Conservation (phyloP, 495 filamentous ascomycete species). For the Patellaria atrata region DNA sequence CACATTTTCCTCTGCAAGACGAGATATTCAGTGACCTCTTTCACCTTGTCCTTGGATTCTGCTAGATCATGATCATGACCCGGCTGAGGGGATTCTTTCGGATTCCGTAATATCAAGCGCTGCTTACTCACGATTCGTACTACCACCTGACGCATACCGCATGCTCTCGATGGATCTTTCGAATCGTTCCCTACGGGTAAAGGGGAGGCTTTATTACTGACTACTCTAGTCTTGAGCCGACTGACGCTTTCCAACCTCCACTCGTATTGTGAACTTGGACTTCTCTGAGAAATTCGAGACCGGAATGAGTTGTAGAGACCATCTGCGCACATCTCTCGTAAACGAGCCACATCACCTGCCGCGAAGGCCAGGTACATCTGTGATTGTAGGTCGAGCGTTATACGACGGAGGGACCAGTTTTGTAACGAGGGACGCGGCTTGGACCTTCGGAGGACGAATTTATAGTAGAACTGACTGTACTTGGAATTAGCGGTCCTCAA, state of each 20-base stretch:
- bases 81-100: background rate
- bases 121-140: slow-evolving; percentile 59
- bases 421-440: slow-evolving; percentile 35
- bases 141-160: slow-evolving; percentile 49
- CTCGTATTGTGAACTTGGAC: slow-evolving; percentile 1
- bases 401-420: slow-evolving; percentile 29
- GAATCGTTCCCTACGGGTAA: slow-evolving; percentile 26
- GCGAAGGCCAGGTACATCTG: slow-evolving; percentile 63
- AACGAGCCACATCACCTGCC: slow-evolving; percentile 25
- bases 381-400: slow-evolving; percentile 45
- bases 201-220: slow-evolving; percentile 39
- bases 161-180: slow-evolving; percentile 26
- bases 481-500: background rate
- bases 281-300: background rate
- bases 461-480: slow-evolving; percentile 25
- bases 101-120: slow-evolving; percentile 28
- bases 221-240: slow-evolving; percentile 1
- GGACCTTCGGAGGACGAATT: slow-evolving; percentile 29
- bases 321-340: background rate
- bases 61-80: slow-evolving; percentile 23
- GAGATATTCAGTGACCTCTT: slow-evolving; percentile 61
- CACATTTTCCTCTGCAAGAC: slow-evolving; percentile 51
- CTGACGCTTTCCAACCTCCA: slow-evolving; percentile 1
- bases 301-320: background rate
- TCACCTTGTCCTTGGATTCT: slow-evolving; percentile 31